Evolutionary conservation across 1,284 basidiomycete species (phyloP).

Genomic region (Microbotryomycetes sp.): DNA sequence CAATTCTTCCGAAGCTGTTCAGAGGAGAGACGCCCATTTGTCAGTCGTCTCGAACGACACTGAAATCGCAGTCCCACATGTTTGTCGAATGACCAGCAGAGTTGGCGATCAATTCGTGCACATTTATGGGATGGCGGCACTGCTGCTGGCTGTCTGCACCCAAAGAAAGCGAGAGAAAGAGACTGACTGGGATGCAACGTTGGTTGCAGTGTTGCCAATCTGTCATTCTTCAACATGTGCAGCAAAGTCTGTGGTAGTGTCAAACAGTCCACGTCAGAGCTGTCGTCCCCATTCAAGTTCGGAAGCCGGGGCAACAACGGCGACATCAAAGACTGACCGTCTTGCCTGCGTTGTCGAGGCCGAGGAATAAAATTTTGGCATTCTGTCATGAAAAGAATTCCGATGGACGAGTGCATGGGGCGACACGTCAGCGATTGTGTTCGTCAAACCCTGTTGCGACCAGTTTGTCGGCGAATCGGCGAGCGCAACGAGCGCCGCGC

Average conservation of each 20-base stretch:
- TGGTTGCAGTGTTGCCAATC: constrained; percentile 93
- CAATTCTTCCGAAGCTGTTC: constrained; percentile 89
- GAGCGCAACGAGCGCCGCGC: not conserved
- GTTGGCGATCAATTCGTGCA: not conserved
- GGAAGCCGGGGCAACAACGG: not conserved
- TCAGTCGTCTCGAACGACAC: not conserved
- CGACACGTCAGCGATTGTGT: not conserved
- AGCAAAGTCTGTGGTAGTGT: constrained; percentile 79
- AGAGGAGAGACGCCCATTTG: not conserved
- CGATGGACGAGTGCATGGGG: too few relatives aligned
- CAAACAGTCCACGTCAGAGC: not conserved
- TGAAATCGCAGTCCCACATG: not conserved
- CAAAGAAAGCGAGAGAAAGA: constrained; percentile 15
- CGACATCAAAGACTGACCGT: constrained; percentile 58
- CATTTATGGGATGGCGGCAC: not conserved
- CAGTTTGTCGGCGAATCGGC: not conserved
- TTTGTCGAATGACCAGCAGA: not conserved
- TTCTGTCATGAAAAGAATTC: constrained; percentile 51
- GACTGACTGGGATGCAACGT: constrained; percentile 94
- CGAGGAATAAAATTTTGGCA: constrained; percentile 98
- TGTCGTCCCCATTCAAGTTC: not conserved
- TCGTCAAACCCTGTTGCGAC: not conserved
- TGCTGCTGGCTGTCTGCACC: not conserved
- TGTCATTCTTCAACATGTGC: constrained; percentile 99
- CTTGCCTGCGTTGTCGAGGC: constrained; percentile 86